Evolutionary conservation across 2,329 filamentous ascomycete genomes (phyloP), one percentile per base, ranked within the genome.

Genomic region (Aspergillus sp.): DNA sequence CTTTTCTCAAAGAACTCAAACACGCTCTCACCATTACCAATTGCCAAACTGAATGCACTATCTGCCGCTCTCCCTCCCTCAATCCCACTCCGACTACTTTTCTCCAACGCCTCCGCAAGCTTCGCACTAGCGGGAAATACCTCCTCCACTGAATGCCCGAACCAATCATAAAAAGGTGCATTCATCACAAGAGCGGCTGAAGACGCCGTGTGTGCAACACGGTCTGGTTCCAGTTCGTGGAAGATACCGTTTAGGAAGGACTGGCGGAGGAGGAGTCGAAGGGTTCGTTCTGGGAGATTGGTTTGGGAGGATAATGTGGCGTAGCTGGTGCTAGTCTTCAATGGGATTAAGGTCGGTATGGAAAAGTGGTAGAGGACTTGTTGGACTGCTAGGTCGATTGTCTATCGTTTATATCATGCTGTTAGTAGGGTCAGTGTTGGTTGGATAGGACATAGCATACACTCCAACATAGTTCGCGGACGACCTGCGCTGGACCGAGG

Each of bases 1-100:
- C 52, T 23, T 13, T 36, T 44, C 8, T 50, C 56, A 8, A 51
- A 42, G 27, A 58, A 58, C 7, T 50, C 56, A 42, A 51, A 58
- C 4, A 58, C 44, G 8, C 36, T 17, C 10, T 58, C 47, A 1
- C 36, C 21, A 3, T 3, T 13, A n/a, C 51, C 51, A n/a, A 58
- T 44, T 13, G 56, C 56, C 21, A 53, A 8, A 3, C 55, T 50
- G 13, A 58, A 58, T 5, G 52, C 52, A 30, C 52, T 54, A 36
- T 36, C 32, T n/a, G 44, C 21, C 23, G 27, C 52, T 5, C 15
- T 38, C 7, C 19, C 19, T 6, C 2, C 8, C 41, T 19, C 41
- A 11, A 17, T 44, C 21, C 52, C 42, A 1, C 39, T 15, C 8
- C 4, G 11, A 36, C 4, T 19, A 25, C 21, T 27, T 25, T 7